phyloP scores from a whole-genome alignment of 495 filamentous ascomycete genomes.

The Podospora anserina region DNA sequence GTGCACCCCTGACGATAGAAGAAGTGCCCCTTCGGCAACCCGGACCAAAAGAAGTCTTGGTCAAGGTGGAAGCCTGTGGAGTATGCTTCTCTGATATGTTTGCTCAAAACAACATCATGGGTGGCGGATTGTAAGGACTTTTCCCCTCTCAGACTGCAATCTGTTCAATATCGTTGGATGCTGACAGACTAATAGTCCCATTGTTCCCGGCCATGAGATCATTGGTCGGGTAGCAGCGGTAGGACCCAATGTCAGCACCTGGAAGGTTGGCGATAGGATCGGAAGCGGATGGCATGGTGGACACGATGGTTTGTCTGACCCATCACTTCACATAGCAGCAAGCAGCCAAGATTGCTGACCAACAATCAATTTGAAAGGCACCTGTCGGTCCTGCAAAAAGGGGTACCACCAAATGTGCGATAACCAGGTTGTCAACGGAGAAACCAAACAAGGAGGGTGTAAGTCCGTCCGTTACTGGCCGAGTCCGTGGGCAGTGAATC shows the following conservation, averaged over 20 bases:
- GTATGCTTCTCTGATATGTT: constrained; percentile 77
- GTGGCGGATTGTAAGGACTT: constrained; percentile 56
- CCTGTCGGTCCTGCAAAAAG: constrained; percentile 48
- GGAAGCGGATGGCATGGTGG: constrained; percentile 39
- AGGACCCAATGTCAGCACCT: constrained; percentile 57
- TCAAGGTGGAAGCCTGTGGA: constrained; percentile 63
- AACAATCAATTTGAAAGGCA: constrained; percentile 17
- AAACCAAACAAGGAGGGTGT: constrained; percentile 51
- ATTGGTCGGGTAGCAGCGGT: constrained; percentile 49
- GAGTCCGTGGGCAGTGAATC: background rate
- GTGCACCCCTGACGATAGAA: constrained; percentile 34
- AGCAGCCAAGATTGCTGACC: too few species aligned
- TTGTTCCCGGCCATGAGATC: constrained; percentile 50
- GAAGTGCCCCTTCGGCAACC: constrained; percentile 54
- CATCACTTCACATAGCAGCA: background rate
- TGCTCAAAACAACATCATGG: constrained; percentile 70
- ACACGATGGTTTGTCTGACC: constrained; percentile 29
- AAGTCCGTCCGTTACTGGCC: background rate
- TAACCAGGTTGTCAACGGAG: constrained; percentile 49
- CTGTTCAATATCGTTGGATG: background rate
- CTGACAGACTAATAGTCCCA: constrained; percentile 27
- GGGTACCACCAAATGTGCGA: constrained; percentile 57
- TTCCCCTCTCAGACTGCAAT: constrained; percentile 22
- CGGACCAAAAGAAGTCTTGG: constrained; percentile 67
- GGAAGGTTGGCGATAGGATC: constrained; percentile 46